phyloP scores from a whole-genome alignment of 495 filamentous ascomycete species.

The Geopyxis carbonaria region DNA sequence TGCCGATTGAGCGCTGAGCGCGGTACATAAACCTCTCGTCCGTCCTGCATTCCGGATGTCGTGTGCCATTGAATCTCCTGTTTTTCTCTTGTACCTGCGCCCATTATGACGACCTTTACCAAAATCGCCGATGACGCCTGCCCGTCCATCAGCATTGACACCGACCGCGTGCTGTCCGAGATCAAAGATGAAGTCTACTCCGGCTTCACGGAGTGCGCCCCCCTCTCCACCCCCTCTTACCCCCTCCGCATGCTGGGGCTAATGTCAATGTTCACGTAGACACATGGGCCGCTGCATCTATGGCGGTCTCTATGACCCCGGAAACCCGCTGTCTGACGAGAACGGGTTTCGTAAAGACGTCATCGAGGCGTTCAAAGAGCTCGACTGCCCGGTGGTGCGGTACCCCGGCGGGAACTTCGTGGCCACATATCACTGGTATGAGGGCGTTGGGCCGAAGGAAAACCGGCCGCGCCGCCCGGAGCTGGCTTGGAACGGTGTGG shows the following conservation, averaged over 20 bases:
- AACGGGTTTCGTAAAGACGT: constrained; percentile 65
- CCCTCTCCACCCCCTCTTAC: background rate
- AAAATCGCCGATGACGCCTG: constrained; percentile 39
- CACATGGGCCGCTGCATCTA: constrained; percentile 78
- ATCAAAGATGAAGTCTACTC: constrained; percentile 61
- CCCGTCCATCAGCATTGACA: constrained; percentile 44
- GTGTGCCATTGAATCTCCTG: no score
- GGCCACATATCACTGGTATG: constrained; percentile 69
- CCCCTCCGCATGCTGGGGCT: background rate
- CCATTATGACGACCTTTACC: constrained; percentile 52
- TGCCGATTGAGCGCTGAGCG: no score
- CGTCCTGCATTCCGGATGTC: no score
- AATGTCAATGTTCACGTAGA: constrained; percentile 28
- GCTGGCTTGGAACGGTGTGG: constrained; percentile 56
- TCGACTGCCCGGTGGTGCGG: constrained; percentile 55
- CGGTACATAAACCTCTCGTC: no score
- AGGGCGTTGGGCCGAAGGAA: constrained; percentile 56
- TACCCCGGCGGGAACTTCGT: constrained; percentile 71
- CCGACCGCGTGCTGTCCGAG: constrained; percentile 42
- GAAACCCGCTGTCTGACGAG: constrained; percentile 49
- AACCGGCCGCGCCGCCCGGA: constrained; percentile 48
- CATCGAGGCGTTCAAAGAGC: constrained; percentile 46
- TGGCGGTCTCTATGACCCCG: constrained; percentile 65
- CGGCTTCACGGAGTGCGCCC: constrained; percentile 53
- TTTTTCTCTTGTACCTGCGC: no score